Evolutionary conservation across 192 early-diverging fungal species (phyloP).

Genomic region (Physocladia obscura): DNA sequence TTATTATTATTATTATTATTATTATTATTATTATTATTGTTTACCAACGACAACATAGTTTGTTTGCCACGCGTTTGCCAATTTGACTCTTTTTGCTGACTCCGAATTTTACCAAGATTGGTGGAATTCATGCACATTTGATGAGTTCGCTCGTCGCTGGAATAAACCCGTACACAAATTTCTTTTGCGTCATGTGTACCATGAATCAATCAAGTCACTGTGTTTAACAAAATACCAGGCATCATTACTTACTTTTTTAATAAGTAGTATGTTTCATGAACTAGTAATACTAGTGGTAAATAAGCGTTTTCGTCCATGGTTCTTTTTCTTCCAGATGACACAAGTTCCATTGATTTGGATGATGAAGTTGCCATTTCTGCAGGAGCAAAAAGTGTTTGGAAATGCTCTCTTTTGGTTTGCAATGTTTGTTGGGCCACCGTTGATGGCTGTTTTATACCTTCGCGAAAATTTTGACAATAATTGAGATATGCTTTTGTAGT

Average conservation of each 20-base stretch:
- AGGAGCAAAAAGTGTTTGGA: constrained; percentile 63
- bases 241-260: constrained; percentile 76
- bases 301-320: constrained; percentile 68
- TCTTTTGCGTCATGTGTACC: constrained; percentile 86
- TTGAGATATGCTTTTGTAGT: no score
- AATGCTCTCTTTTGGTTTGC: constrained; percentile 90
- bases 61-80: constrained; percentile 94
- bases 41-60: constrained; percentile 39
- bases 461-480: neutral
- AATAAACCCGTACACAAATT: constrained; percentile 95
- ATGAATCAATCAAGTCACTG: constrained; percentile 72
- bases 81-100: constrained; percentile 92
- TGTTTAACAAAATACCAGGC: constrained; percentile 69
- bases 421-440: constrained; percentile 67
- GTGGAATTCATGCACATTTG: constrained; percentile 90
- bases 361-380: constrained; percentile 58
- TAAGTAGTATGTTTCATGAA: constrained; percentile 79
- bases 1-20: no score
- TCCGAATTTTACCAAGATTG: constrained; percentile 98
- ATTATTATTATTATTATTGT: neutral
- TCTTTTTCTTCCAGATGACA: constrained; percentile 82
- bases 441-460: constrained; percentile 11
- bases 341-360: constrained; percentile 87
- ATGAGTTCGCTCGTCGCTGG: constrained; percentile 96
- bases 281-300: constrained; percentile 73